Base-by-base conservation (phyloP, 805 yeast species). In the Kregervanrija fluxuum region DNA sequence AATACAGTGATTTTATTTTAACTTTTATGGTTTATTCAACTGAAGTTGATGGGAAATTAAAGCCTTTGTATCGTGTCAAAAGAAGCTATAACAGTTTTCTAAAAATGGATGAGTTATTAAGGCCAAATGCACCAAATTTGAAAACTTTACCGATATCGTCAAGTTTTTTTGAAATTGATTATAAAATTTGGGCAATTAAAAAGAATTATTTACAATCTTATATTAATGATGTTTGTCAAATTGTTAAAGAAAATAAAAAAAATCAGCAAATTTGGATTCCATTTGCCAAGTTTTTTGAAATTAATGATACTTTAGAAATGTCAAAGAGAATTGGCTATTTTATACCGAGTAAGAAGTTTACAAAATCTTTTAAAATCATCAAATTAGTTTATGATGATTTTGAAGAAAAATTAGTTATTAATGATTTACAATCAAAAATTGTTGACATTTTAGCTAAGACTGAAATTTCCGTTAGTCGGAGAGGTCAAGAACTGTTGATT, bases 21-120 rank as follows among this genome's bases (percentile, higher is more conserved):
- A 69, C 84, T 1, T 71, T 90, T 43, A 73, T 82, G 13, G 78
- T 85, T 4, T 66, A 73, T 38, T 91, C 85, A 52, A 73, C 80
- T 32, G 78, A 71, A 17, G 64, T 70, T 35, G 79, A 79, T 48
- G 51, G 54, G 6, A 87, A 81, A 53, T 74, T 85, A 69, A 63
- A 58, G 31, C 65, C 64, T 30, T 52, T 64, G 37, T 90, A 95
- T 83, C 72, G 80, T 52, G 78, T 87, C 43, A 68, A 79, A 36
- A 88, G 88, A 55, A 62, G 79, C 2, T 74, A 79, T 47, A 65
- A 75, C 1, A 82, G 81, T 53, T 65, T 91, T n/a, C 49, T 68
- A 5, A 68, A 71, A 9, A 70, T 90, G 49, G 95, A 88, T 61
- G 61, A 65, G 16, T 76, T 72, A 35, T 66, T 87, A 10, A 69